These are phyloP conservation scores for Acacia concinna DNA, from an alignment of 331 rosid species.

Conservation along the genomic window DNA sequence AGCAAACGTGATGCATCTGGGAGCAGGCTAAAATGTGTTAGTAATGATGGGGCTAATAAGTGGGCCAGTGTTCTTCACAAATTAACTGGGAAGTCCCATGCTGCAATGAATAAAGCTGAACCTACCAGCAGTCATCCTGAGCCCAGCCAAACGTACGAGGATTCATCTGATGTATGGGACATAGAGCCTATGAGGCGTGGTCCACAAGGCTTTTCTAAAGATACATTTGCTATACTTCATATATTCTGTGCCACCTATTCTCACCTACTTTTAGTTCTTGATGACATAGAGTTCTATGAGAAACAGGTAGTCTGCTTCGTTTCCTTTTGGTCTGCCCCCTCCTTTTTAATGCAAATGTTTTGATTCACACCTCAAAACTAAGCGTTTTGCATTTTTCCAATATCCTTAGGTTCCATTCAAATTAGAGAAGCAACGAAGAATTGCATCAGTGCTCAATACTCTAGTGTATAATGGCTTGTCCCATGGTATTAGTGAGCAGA, in stretches of 20 bases:
- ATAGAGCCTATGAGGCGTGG: conserved; percentile 72
- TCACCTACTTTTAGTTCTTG: conserved; percentile 89
- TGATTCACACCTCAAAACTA: conserved; percentile 15
- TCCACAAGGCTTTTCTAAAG: conserved; percentile 78
- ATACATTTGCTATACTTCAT: conserved; percentile 70
- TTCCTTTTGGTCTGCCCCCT: conserved; percentile 10
- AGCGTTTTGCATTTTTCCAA: conserved; percentile 35
- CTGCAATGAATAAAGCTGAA: conserved; percentile 37
- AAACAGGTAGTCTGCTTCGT: conserved; percentile 64
- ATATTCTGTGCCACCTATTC: conserved; percentile 93
- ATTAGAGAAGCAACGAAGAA: conserved; percentile 83
- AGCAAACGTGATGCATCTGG: conserved; percentile 46
- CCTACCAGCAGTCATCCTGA: conserved; percentile 44
- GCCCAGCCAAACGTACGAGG: conserved; percentile 49
- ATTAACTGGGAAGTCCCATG: conserved; percentile 75
- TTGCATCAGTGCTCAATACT: conserved; percentile 81
- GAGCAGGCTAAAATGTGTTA: conserved; percentile 52
- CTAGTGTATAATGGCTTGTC: conserved; percentile 85
- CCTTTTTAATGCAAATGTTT: not conserved
- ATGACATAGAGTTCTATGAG: conserved; percentile 96
- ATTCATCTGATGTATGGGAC: conserved; percentile 72
- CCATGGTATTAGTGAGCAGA: conserved; percentile 53
- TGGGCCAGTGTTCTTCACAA: conserved; percentile 76
- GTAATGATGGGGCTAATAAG: conserved; percentile 65
- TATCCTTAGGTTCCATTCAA: conserved; percentile 79